Evolutionary conservation across 805 yeast genomes (phyloP), one percentile per base, ranked within the genome.

Genomic region (Hanseniaspora singularis): DNA sequence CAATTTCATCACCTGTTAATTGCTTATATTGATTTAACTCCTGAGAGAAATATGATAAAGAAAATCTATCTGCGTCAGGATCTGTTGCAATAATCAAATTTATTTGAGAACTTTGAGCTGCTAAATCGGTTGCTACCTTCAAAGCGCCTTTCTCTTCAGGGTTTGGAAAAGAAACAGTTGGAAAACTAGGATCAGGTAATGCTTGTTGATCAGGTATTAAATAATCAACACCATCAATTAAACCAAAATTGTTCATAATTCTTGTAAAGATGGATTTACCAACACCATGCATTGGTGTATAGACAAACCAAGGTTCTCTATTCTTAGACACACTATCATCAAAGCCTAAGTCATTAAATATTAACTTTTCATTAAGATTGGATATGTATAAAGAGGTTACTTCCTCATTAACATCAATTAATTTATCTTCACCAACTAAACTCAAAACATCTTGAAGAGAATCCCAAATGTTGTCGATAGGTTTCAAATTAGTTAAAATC

Each of bases 221-320:
- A 51, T 58, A 63, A 36, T 59, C 58, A 27, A 55, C 57, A 2
- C 65, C 57, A 1, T 66, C 71, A 18, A 74, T 57, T 10, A 64
- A 53, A 8, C 58, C 51, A 27, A 71, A 57, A 0, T 76, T 46
- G 3, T 43, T 26, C 8, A 52, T 51, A 12, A 60, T 64, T 36
- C 65, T 58, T 3, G 59, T 56, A 33, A 81, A 77, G 22, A 77
- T 72, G 37, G 77, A 79, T 22, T 69, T 64, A 0, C 98, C 98
- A 7, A 89, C 95, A 9, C 98, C 98, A 61, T 89, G 97, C 80
- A 89, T 78, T 19, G 97, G 94, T 0, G 97, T 89, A 58, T 89
- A 89, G 1, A 87, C 83, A 49, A 81, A 77, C 57, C 69, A 50
- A 59, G 59, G 64, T 50, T 27, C 26, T n/a, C 27, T 32, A 6